Conservation (phyloP, 208 protist genomes). For the Leptomonas seymouri region DNA sequence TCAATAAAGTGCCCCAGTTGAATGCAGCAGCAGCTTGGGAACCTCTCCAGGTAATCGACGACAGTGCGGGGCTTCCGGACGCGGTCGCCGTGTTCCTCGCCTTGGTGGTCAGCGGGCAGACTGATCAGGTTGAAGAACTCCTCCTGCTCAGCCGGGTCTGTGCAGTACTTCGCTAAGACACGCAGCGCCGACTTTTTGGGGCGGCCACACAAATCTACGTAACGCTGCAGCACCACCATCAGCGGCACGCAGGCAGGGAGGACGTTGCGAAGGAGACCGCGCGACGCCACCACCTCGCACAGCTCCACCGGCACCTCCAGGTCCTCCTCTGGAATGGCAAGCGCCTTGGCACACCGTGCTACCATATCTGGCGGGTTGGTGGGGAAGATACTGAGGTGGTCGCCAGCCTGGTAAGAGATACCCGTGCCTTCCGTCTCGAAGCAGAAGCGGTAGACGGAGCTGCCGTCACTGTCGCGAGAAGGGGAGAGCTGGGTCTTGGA, state of each 20-base stretch:
- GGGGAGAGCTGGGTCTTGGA: constrained; percentile 43
- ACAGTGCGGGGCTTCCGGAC: constrained; percentile 43
- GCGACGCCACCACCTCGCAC: constrained; percentile 35
- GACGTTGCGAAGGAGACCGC: constrained; percentile 48
- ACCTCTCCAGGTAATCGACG: constrained; percentile 77
- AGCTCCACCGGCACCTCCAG: constrained; percentile 56
- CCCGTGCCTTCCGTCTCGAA: constrained; percentile 35
- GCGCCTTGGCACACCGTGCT: constrained; percentile 46
- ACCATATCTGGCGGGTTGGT: constrained; percentile 80
- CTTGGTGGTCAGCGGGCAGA: constrained; percentile 9
- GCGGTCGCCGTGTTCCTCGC: not conserved
- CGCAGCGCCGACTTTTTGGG: constrained; percentile 73
- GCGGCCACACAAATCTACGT: constrained; percentile 75
- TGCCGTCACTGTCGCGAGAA: constrained; percentile 52
- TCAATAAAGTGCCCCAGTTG: constrained; percentile 81
- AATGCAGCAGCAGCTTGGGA: constrained; percentile 68
- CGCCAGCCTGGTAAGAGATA: constrained; percentile 92
- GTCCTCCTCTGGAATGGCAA: constrained; percentile 55
- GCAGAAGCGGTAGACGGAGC: constrained; percentile 57
- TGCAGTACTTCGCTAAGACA: constrained; percentile 70
- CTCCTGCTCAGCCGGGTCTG: constrained; percentile 49
- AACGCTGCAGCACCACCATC: constrained; percentile 65
- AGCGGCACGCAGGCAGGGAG: constrained; percentile 68
- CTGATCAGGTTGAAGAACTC: constrained; percentile 52
- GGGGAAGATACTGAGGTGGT: constrained; percentile 93